Percentiles rank a stretch among this genome's conserved stretches.
Evolutionary conservation across 257 asterid genomes (phyloP).

Genomic region (Anisodus tanguticus): DNA sequence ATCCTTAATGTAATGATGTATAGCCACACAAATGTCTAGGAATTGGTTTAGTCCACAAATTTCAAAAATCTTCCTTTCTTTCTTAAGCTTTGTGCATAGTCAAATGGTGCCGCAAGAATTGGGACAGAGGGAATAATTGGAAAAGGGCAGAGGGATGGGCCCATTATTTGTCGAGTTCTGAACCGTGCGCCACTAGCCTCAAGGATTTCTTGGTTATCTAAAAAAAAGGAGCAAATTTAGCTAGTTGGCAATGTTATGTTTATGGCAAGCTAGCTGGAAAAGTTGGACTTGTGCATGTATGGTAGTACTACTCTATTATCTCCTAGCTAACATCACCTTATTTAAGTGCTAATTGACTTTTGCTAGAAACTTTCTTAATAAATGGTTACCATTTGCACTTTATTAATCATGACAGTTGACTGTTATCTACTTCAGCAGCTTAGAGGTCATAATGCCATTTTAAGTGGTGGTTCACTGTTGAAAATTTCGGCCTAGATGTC

Average conservation of each 20-base stretch:
- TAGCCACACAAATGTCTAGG: no score
- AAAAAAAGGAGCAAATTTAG: not conserved
- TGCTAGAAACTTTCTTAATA: not conserved
- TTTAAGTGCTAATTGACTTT: not conserved
- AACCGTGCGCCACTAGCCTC: not conserved
- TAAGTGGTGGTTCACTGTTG: not conserved
- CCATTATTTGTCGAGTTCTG: not conserved
- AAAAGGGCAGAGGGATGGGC: not conserved
- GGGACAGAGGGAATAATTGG: not conserved
- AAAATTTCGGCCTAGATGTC: not conserved
- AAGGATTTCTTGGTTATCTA: not conserved
- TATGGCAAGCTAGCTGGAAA: not conserved
- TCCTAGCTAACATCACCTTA: not conserved
- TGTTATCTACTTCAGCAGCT: not conserved
- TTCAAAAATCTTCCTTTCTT: no score
- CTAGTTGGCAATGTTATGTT: not conserved
- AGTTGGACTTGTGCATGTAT: not conserved
- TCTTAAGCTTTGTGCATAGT: no score
- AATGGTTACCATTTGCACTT: not conserved
- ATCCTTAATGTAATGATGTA: no score
- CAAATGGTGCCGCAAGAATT: no score
- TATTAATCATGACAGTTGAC: not conserved
- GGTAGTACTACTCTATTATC: not conserved
- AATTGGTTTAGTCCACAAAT: no score
- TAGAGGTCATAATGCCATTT: not conserved